Base-by-base conservation (phyloP, 75 land plant genomes). In the Sequoia sempervirens region DNA sequence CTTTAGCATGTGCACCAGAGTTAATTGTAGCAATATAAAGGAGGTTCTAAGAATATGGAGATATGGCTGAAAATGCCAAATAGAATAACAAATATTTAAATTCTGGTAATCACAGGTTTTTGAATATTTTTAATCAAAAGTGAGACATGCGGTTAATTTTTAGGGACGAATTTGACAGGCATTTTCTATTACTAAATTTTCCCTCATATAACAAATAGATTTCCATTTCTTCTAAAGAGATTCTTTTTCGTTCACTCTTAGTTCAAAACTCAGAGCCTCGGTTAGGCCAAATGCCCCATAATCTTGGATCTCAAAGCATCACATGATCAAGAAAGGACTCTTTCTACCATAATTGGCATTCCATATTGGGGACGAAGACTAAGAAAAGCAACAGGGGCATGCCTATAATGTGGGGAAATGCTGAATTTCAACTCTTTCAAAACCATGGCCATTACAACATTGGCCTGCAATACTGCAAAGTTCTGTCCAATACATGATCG, bases 401-500 rank as follows among this genome's bases (percentile, higher is more conserved):
- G 90, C 40, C 37, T 53, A 61, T 87, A 89, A 6, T 37, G 36
- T 3, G 89, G 84, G 14, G 84, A 84, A 18, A 89, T 14, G 8
- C 54, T 15, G 52, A 89, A 76, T 40, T 54, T 79, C 70, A 84
- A 89, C 14, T 83, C 46, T 26, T 12, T 83, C 28, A 89, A 80
- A 36, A 82, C 20, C 73, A 84, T 81, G 58, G 89, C 69, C 11
- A 87, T 43, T 2, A 78, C 84, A 15, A 85, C 41, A 82, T 87
- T 84, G 46, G 82, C 84, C 73, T 89, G 86, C 64, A 82, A 53
- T 4, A 89, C 11, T 3, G 89, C 89, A 30, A 85, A 85, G 50
- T 64, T 52, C 86, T 89, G 86, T 17, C 87, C 91, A 41, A 89
- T 61, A 72, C 91, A 89, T 23, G 80, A 50, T 26, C 84, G 72